Evolutionary conservation across 2,329 filamentous ascomycete genomes (phyloP), one percentile per base, ranked within the genome.

Genomic region (Nigrograna mackinnonii): DNA sequence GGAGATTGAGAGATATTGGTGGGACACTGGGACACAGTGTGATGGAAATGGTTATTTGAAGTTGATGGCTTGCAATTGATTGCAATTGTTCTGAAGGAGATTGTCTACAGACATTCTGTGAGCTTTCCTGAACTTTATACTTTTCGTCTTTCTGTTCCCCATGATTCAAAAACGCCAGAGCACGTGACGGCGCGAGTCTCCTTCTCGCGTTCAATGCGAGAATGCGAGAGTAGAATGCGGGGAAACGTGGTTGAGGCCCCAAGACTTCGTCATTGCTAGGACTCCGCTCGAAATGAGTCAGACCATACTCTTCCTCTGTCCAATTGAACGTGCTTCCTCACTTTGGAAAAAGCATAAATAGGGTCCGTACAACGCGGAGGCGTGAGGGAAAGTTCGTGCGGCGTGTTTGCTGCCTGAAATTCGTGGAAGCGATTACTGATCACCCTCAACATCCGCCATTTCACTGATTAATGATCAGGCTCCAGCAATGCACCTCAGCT

Each of bases 341-440:
- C n/a, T n/a, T n/a, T n/a, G n/a, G n/a, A n/a, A n/a, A n/a, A n/a
- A n/a, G n/a, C n/a, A n/a, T n/a, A n/a, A n/a, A n/a, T n/a, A n/a
- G n/a, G n/a, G n/a, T n/a, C n/a, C n/a, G n/a, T n/a, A n/a, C n/a
- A n/a, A n/a, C n/a, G n/a, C n/a, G 19, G 17, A 22, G 19, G 5
- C 22, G 33, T 20, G 33, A 20, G 33, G 33, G 33, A 22, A 35
- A 35, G 14, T 5, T 17, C 19, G n/a, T 35, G 33, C 9, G 33
- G 33, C 33, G 33, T 6, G 17, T 13, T 12, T 28, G 35, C 16
- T 6, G 35, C 22, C 35, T 37, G 35, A 37, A 37, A 12, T 24
- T 22, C 6, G 7, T 37, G 35, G 22, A 24, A 37, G 6, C 21
- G 35, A 37, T 37, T 37, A 37, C 19, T 37, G 20, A 37, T 24